Evolutionary conservation across 129 eudicot genomes (phyloP).

Genomic region (Centaurea solstitialis): DNA sequence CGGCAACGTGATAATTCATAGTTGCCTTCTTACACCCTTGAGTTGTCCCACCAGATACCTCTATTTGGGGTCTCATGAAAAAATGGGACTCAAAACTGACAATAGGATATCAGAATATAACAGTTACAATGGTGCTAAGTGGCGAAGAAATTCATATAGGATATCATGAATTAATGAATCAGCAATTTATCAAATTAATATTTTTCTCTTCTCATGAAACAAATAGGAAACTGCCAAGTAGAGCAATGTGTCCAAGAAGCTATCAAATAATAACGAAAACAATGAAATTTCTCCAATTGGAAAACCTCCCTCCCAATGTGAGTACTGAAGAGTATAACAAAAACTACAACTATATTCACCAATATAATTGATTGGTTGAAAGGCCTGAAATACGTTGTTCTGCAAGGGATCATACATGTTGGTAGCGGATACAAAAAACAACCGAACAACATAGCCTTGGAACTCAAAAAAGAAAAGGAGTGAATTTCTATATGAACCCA

Average conservation of each 20-base stretch:
- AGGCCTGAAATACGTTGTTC: too few relatives aligned
- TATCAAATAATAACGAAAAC: background rate
- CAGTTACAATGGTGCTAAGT: background rate
- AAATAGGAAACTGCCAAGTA: background rate
- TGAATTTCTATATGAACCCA: background rate
- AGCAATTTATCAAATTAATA: background rate
- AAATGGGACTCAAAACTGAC: background rate
- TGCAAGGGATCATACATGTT: too few relatives aligned
- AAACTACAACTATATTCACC: background rate
- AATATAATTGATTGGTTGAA: background rate
- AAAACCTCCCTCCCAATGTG: background rate
- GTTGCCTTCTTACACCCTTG: background rate
- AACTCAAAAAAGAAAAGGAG: background rate
- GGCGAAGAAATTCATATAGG: background rate
- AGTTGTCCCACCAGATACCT: background rate
- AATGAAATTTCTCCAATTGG: background rate
- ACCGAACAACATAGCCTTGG: too few relatives aligned
- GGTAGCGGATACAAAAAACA: too few relatives aligned
- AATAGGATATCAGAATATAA: background rate
- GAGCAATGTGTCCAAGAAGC: slow-evolving; percentile 1
- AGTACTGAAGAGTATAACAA: background rate
- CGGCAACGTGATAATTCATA: background rate
- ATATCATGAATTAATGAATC: background rate
- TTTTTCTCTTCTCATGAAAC: background rate
- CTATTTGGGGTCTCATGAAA: background rate